A percentile compares a stretch with the other conserved stretches of the same genome.
Evolutionary conservation across 2,329 filamentous ascomycete species (phyloP).

Genomic region (Periconia sp.): DNA sequence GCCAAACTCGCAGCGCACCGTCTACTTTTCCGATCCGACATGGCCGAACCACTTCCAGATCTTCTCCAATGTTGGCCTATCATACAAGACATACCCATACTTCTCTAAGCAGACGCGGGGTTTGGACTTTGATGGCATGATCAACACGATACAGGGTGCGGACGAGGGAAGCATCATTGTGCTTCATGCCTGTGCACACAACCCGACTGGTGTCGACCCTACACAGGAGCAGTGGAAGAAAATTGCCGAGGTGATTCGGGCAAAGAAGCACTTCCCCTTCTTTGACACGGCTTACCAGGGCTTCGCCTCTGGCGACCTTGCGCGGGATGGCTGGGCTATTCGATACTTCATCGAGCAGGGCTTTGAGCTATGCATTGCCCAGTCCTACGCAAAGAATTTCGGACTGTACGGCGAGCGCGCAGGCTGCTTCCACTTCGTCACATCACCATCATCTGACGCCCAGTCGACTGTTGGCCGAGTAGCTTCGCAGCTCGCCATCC

Average conservation of each 20-base stretch:
- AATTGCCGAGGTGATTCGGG: conserved; percentile 76
- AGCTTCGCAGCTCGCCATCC: conserved; percentile 85
- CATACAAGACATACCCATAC: conserved; percentile 87
- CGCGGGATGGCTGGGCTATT: conserved; percentile 87
- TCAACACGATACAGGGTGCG: conserved; percentile 69
- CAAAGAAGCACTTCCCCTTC: conserved; percentile 91
- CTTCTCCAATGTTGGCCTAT: conserved; percentile 86
- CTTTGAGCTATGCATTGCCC: conserved; percentile 67
- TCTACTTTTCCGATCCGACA: conserved; percentile 93
- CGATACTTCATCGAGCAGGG: conserved; percentile 93
- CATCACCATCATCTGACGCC: conserved; percentile 72
- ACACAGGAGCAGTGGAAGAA: conserved; percentile 94
- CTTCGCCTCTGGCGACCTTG: conserved; percentile 90
- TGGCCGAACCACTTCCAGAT: conserved; percentile 99
- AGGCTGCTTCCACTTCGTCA: conserved; percentile 94
- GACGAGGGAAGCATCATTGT: conserved; percentile 84
- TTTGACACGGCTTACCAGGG: conserved; percentile 98
- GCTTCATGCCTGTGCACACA: conserved; percentile 95
- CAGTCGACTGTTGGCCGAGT: conserved; percentile 67
- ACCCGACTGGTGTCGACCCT: conserved; percentile 96
- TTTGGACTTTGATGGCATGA: conserved; percentile 91
- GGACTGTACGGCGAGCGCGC: conserved; percentile 96
- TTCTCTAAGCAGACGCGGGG: conserved; percentile 88
- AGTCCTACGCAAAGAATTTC: conserved; percentile 63
- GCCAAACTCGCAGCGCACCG: conserved; percentile 66